Conservation (phyloP, 257 asterid species). For the Petunia secreta region DNA sequence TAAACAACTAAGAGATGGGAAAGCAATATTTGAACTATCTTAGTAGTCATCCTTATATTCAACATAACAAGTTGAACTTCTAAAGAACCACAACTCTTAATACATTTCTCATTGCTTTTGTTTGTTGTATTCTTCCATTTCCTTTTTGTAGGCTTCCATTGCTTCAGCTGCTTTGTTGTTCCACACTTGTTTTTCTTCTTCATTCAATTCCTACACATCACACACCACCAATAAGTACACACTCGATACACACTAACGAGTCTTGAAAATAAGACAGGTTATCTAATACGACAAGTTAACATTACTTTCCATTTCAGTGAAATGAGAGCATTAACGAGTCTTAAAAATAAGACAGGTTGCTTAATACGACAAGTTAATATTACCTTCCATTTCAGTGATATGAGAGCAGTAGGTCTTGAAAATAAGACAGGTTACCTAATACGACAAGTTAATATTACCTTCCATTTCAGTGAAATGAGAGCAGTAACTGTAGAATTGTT, state of each 20-base stretch:
- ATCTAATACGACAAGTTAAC: no score
- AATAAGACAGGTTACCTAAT: no score
- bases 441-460: slow-evolving; percentile 41
- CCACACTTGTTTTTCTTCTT: slow-evolving; percentile 74
- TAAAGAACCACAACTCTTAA: neutral
- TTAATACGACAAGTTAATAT: no score
- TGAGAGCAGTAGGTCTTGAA: slow-evolving; percentile 47
- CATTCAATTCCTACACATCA: slow-evolving; percentile 59
- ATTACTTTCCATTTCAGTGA: slow-evolving; percentile 86
- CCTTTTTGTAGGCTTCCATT: slow-evolving; percentile 82
- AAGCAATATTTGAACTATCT: neutral
- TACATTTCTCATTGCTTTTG: neutral
- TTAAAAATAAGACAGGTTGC: no score
- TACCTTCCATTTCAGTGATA: slow-evolving; percentile 91
- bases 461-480: slow-evolving; percentile 84
- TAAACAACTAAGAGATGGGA: neutral
- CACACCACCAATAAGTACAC: neutral
- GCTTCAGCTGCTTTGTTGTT: slow-evolving; percentile 70
- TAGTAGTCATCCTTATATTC: slow-evolving; percentile 40
- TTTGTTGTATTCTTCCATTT: slow-evolving; percentile 70
- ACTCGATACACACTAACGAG: neutral
- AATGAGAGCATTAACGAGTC: slow-evolving; percentile 57
- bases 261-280: neutral
- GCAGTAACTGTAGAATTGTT: slow-evolving; percentile 64
- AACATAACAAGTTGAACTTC: slow-evolving; percentile 65